Evolutionary conservation across 1,284 basidiomycete species (phyloP), one percentile per base, ranked within the genome.

Genomic region (Inonotus hispidus): DNA sequence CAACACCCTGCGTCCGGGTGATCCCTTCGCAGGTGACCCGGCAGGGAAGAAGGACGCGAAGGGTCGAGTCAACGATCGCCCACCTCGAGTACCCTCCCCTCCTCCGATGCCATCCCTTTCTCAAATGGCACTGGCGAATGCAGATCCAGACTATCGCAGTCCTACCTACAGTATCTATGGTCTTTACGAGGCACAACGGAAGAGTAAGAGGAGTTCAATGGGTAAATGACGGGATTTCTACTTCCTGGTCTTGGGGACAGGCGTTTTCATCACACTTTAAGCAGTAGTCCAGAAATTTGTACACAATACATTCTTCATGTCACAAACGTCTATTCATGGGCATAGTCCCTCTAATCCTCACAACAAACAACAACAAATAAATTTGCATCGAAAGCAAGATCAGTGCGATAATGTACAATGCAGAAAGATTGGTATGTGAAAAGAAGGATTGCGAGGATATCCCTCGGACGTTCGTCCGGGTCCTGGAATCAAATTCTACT

Each of bases 151-250:
- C 45, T 90, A 91, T 64, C 77, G 83, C 65, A 90, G 89, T 67
- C 88, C 89, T 23, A 91, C 89, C 3, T 91, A 91, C 66, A 91
- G 89, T 69, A 82, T 91, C 60, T 91, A 87, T 67, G 85, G 85
- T 49, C 66, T 90, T 66, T 91, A 90, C 67, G 84, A 84, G 61
- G 75, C 73, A 19, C 83, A 86, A 60, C 74, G 82, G 68, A 88
- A 82, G 74, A 85, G 84, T 38, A 63, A 52, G 57, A 35, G 23
- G n/a, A 63, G 58, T 25, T 59, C 45, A 32, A 21, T 49, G 14
- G 57, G 43, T 39, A 43, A 43, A 43, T 43, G 41, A 43, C 41
- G 19, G n/a, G n/a, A 43, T 43, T 16, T 16, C 41, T 21, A 16
- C 16, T 43, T 14, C 41, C 4, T 21, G 14, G 7, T n/a, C 14